A percentile compares a stretch with the other conserved stretches of the same genome.
Evolutionary conservation across 148 eudicot species (phyloP).

Genomic region (Bassia scoparia): DNA sequence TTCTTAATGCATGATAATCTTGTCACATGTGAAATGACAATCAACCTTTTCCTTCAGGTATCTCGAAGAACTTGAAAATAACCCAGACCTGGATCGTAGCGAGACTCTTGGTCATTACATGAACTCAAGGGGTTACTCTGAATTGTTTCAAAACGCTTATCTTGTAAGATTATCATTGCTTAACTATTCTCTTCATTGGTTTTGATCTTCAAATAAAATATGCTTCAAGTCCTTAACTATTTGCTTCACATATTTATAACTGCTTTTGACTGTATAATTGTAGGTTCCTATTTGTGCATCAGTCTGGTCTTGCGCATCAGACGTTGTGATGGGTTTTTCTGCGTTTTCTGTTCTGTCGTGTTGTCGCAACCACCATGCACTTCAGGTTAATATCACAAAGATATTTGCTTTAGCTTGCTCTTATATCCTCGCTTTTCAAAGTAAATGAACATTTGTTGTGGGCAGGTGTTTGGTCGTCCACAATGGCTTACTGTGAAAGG

Average conservation of each 20-base stretch:
- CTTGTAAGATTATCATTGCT: slow-evolving; percentile 49
- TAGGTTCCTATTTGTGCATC: slow-evolving; percentile 92
- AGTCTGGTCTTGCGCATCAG: slow-evolving; percentile 88
- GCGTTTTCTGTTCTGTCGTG: slow-evolving; percentile 79
- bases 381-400: slow-evolving; percentile 53
- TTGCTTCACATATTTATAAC: no score
- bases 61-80: slow-evolving; percentile 70
- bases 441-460: neutral
- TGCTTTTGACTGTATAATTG: neutral
- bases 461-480: slow-evolving; percentile 49
- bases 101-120: slow-evolving; percentile 62
- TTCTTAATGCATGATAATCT: neutral
- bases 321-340: slow-evolving; percentile 70
- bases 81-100: slow-evolving; percentile 57
- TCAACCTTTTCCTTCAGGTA: slow-evolving; percentile 43
- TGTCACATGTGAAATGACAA: neutral
- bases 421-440: neutral
- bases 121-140: slow-evolving; percentile 64
- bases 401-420: neutral
- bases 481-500: slow-evolving; percentile 50
- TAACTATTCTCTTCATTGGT: no score
- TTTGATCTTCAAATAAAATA: neutral
- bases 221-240: neutral
- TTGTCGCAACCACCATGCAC: slow-evolving; percentile 85
- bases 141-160: slow-evolving; percentile 83